These are phyloP conservation scores for Tetrahymena malaccensis DNA, from an alignment of 73 alveolate species.

Conservation along the genomic window DNA sequence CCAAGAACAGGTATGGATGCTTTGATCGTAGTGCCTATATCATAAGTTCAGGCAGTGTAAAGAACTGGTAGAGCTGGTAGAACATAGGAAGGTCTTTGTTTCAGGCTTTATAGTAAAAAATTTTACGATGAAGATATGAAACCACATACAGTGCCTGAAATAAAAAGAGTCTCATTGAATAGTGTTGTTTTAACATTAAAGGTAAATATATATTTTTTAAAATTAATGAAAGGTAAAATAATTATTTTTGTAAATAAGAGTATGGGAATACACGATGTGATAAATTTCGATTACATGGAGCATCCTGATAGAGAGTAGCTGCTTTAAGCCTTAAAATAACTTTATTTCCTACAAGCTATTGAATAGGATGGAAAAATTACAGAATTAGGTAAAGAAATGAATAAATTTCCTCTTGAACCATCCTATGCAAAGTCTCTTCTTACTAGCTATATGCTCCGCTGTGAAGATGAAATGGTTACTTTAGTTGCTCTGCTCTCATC, in stretches of 20 bases:
- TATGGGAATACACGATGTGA: constrained; percentile 83
- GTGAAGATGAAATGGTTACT: constrained; percentile 28
- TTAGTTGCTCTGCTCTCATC: constrained; percentile 79
- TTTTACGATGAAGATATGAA: constrained; percentile 66
- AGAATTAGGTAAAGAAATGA: constrained; percentile 71
- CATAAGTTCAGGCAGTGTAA: constrained; percentile 86
- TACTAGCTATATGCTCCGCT: constrained; percentile 34
- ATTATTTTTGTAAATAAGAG: not conserved
- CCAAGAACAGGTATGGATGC: constrained; percentile 92
- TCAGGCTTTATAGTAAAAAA: constrained; percentile 81
- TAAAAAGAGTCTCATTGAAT: constrained; percentile 68
- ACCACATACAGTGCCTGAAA: constrained; percentile 70
- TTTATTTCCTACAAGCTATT: constrained; percentile 76
- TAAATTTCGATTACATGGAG: constrained; percentile 85
- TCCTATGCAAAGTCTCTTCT: constrained; percentile 71
- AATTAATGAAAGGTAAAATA: too few relatives aligned
- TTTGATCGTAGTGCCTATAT: constrained; percentile 73
- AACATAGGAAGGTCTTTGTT: constrained; percentile 90
- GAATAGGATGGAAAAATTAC: constrained; percentile 74
- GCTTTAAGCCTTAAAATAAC: constrained; percentile 64
- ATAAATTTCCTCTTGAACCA: constrained; percentile 88
- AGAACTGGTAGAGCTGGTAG: constrained; percentile 98
- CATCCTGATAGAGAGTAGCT: constrained; percentile 71
- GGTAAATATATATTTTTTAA: not conserved
- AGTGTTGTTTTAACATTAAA: constrained; percentile 57